These are phyloP conservation scores for Metschnikowia baotianmanensis DNA, from an alignment of 805 yeast genomes.

Conservation along the genomic window DNA sequence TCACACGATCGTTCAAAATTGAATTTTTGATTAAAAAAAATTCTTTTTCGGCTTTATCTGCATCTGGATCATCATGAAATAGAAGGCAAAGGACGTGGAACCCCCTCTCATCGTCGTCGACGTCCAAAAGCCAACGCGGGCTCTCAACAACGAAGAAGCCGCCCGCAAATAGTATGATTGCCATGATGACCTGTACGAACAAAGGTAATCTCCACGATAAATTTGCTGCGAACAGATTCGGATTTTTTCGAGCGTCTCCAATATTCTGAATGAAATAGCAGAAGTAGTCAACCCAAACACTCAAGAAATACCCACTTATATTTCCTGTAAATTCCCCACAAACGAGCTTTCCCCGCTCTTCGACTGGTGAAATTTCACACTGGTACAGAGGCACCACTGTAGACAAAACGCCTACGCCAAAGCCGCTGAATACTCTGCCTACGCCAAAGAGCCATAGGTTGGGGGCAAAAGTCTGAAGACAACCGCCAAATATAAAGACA, in stretches of 20 bases:
- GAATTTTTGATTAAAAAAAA: constrained; percentile 47
- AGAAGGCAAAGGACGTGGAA: constrained; percentile 36
- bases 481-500: constrained; percentile 19
- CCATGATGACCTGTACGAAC: constrained; percentile 72
- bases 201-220: constrained; percentile 78
- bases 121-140: constrained; percentile 86
- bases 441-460: constrained; percentile 57
- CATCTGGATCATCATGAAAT: constrained; percentile 30
- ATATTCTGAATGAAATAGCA: constrained; percentile 63
- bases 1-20: constrained; percentile 37
- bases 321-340: constrained; percentile 89
- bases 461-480: constrained; percentile 37
- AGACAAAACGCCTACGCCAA: constrained; percentile 84
- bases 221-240: constrained; percentile 37
- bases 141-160: constrained; percentile 80
- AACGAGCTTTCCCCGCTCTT: constrained; percentile 79
- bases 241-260: constrained; percentile 37
- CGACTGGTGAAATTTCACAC: constrained; percentile 84
- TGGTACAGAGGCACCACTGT: constrained; percentile 87
- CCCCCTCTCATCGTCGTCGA: constrained; percentile 65
- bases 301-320: constrained; percentile 72
- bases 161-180: constrained; percentile 64
- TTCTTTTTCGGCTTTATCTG: constrained; percentile 38
- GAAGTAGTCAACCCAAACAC: constrained; percentile 85
- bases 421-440: constrained; percentile 76